phyloP scores from a whole-genome alignment of 805 yeast genomes.

The Saturnispora hagleri region DNA sequence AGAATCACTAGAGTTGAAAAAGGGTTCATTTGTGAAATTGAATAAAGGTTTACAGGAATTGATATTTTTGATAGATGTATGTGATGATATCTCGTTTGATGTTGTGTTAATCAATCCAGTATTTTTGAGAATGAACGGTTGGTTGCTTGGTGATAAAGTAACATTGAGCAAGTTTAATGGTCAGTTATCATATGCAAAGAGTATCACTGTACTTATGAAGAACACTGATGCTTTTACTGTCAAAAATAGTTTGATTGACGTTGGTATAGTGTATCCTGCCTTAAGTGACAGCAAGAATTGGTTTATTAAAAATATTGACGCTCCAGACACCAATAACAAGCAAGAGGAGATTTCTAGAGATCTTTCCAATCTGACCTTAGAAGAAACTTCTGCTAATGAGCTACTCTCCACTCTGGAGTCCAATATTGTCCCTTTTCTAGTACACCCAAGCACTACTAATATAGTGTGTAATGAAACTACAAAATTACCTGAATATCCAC shows the following conservation, averaged over 20 bases:
- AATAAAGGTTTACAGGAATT: conserved; percentile 18
- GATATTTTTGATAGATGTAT: conserved; percentile 11
- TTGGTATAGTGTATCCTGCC: conserved; percentile 57
- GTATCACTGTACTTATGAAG: conserved; percentile 8
- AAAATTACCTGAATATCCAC: conserved; percentile 34
- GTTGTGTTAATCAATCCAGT: conserved; percentile 21
- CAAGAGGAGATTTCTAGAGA: neutral
- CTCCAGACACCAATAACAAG: neutral
- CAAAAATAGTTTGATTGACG: conserved; percentile 38
- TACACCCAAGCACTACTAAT: conserved; percentile 24
- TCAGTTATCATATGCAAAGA: conserved; percentile 39
- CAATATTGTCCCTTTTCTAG: conserved; percentile 15
- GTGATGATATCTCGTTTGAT: conserved; percentile 21
- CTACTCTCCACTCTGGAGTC: neutral
- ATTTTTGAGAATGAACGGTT: conserved; percentile 16
- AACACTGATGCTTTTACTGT: conserved; percentile 22
- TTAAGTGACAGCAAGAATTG: conserved; percentile 3
- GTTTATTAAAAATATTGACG: neutral
- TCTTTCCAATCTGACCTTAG: neutral
- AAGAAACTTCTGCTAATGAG: neutral
- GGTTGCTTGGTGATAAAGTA: conserved; percentile 26
- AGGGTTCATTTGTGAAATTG: conserved; percentile 22
- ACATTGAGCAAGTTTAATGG: conserved; percentile 35
- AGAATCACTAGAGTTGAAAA: conserved; percentile 16
- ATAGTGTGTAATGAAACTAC: conserved; percentile 26